phyloP scores from a whole-genome alignment of 306 rosid species.

The Cicer arietinum region DNA sequence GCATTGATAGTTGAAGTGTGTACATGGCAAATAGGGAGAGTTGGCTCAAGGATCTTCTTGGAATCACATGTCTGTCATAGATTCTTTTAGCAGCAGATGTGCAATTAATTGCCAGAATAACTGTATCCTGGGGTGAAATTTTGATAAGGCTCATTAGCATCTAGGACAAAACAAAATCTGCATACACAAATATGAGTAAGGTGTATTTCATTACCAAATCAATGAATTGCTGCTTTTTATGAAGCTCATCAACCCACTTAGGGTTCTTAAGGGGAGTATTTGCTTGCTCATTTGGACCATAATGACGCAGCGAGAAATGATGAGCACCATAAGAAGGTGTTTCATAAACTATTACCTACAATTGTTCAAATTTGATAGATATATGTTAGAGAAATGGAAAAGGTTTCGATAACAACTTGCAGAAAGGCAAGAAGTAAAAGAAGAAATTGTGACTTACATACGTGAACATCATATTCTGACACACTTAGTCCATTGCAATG shows the following conservation, averaged over 20 bases:
- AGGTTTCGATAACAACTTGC: constrained; percentile 38
- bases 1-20: constrained; percentile 38
- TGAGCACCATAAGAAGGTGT: constrained; percentile 71
- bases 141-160: constrained; percentile 43
- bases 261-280: constrained; percentile 62
- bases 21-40: constrained; percentile 53
- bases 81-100: constrained; percentile 60
- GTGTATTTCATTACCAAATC: constrained; percentile 68
- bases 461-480: constrained; percentile 84
- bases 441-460: constrained; percentile 80
- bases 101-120: constrained; percentile 82
- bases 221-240: constrained; percentile 57
- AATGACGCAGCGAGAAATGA: constrained; percentile 65
- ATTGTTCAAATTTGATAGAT: constrained; percentile 41
- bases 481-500: constrained; percentile 75
- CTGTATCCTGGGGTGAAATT: constrained; percentile 62
- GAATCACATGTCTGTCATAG: constrained; percentile 53
- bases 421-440: constrained; percentile 41
- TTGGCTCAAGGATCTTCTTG: constrained; percentile 54
- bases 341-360: constrained; percentile 82
- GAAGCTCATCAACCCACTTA: constrained; percentile 79
- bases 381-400: constrained; percentile 37
- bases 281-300: constrained; percentile 57
- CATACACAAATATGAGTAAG: constrained; percentile 42
- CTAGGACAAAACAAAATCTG: constrained; percentile 27